phyloP scores from a whole-genome alignment of 768 basidiomycete genomes.

The Trametes maxima region DNA sequence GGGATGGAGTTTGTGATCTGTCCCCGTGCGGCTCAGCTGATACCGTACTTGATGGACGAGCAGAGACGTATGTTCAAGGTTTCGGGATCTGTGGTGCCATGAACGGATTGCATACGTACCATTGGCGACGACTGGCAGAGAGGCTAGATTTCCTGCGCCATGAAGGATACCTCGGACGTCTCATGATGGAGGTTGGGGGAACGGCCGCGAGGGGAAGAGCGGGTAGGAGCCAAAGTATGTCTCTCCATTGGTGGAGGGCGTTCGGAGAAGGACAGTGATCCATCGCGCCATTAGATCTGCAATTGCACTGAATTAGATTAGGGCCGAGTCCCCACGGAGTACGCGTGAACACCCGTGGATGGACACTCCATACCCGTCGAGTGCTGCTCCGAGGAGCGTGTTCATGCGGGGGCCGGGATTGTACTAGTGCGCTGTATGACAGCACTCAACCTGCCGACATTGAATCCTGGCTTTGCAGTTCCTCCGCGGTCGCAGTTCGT shows the following conservation, averaged over 20 bases:
- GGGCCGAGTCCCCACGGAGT: background rate
- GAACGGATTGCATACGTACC: background rate
- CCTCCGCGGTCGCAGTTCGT: conserved; percentile 4
- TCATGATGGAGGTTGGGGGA: no score
- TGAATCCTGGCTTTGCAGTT: background rate
- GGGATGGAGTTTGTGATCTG: background rate
- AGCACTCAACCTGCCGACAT: background rate
- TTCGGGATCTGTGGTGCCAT: no score
- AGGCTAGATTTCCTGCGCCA: background rate
- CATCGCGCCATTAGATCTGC: background rate
- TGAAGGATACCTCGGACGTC: no score
- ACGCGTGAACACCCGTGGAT: background rate
- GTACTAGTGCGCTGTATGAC: background rate
- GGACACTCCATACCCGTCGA: background rate
- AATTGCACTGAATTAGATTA: background rate
- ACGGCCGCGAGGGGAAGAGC: no score
- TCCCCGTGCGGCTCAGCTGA: background rate
- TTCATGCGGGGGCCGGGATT: background rate
- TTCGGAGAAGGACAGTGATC: background rate
- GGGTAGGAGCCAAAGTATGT: background rate
- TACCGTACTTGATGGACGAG: background rate
- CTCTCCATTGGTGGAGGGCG: background rate
- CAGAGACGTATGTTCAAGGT: background rate
- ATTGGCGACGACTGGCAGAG: no score
- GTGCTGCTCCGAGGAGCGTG: background rate